phyloP scores from a whole-genome alignment of 1,284 basidiomycete species.

The Lentinus polychrous region DNA sequence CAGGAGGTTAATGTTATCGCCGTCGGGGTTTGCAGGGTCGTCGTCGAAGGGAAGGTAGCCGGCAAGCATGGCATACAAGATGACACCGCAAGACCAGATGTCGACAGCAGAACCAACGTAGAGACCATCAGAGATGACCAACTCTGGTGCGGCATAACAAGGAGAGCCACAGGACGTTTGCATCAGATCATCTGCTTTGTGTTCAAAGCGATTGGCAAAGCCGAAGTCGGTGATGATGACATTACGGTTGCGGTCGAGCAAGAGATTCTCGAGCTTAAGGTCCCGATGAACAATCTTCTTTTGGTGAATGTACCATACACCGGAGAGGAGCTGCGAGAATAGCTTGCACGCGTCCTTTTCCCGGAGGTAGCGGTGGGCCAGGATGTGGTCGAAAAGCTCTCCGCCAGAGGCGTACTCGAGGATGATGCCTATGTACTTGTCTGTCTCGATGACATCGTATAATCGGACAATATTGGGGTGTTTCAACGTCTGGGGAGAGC shows the following conservation, averaged over 20 bases:
- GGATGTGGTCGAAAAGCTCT: conserved; percentile 98
- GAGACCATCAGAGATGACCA: conserved; percentile 97
- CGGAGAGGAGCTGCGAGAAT: conserved; percentile 97
- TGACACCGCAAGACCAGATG: conserved; percentile 99
- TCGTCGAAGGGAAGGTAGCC: conserved; percentile 99
- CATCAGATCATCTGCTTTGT: conserved; percentile 91
- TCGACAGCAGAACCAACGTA: conserved; percentile 99
- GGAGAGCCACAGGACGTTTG: conserved; percentile 97
- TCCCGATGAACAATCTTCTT: conserved; percentile 99
- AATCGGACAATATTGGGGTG: conserved; percentile 98
- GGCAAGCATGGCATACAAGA: conserved; percentile 98
- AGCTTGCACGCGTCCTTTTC: conserved; percentile 94
- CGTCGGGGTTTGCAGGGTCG: conserved; percentile 97
- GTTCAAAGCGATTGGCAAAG: conserved; percentile 96
- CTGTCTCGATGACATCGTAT: conserved; percentile 98
- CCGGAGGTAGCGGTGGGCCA: conserved; percentile 94
- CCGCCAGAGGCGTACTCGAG: conserved; percentile 98
- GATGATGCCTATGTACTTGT: conserved; percentile 99
- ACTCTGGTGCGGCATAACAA: conserved; percentile 97
- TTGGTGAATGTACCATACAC: conserved; percentile 98
- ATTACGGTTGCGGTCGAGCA: conserved; percentile 95
- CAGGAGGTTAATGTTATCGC: conserved; percentile 98
- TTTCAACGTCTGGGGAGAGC: conserved; percentile 70
- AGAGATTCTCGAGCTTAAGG: conserved; percentile 96
- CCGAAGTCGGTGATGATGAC: conserved; percentile 99